Percentiles rank a stretch among this genome's conserved stretches.
These are phyloP conservation scores for Penicillium italicum DNA, from an alignment of 2,329 filamentous ascomycete species.

Conservation along the genomic window DNA sequence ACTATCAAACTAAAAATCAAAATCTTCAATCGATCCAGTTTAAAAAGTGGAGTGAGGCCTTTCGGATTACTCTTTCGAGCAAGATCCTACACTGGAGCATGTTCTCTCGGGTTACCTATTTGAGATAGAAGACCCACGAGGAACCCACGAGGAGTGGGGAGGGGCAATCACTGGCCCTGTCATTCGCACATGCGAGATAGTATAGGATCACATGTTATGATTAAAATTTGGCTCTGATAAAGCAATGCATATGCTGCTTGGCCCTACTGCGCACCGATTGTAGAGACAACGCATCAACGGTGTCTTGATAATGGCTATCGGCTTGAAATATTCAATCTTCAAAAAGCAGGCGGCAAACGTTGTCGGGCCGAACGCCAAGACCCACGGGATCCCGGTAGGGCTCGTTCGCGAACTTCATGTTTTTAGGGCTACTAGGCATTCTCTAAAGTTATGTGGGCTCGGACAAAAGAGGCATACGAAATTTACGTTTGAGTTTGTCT, in stretches of 20 bases:
- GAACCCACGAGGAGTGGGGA: slow-evolving; percentile 2
- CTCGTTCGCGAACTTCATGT: not conserved
- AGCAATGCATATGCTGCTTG: not conserved
- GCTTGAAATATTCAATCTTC: not conserved
- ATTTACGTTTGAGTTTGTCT: too few species aligned
- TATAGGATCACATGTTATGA: not conserved
- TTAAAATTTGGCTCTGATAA: not conserved
- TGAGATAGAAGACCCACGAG: slow-evolving; percentile 4
- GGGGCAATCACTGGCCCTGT: not conserved
- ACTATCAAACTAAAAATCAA: slow-evolving; percentile 7
- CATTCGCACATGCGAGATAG: not conserved
- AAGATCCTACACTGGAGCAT: slow-evolving; percentile 4
- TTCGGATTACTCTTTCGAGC: slow-evolving; percentile 9
- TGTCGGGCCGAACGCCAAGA: slow-evolving; percentile 4
- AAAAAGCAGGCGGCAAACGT: not conserved
- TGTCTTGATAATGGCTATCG: not conserved
- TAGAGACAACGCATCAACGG: not conserved
- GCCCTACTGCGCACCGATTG: not conserved
- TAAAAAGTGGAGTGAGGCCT: slow-evolving; percentile 12
- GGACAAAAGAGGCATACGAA: not conserved
- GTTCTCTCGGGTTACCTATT: slow-evolving; percentile 8
- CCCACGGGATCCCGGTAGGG: slow-evolving; percentile 8
- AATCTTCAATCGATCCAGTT: slow-evolving; percentile 13
- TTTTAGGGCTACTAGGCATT: not conserved
- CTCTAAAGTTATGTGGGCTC: not conserved